Evolutionary conservation across 192 early-diverging fungal species (phyloP), one percentile per base, ranked within the genome.

Genomic region (Coemansia brasiliensis): DNA sequence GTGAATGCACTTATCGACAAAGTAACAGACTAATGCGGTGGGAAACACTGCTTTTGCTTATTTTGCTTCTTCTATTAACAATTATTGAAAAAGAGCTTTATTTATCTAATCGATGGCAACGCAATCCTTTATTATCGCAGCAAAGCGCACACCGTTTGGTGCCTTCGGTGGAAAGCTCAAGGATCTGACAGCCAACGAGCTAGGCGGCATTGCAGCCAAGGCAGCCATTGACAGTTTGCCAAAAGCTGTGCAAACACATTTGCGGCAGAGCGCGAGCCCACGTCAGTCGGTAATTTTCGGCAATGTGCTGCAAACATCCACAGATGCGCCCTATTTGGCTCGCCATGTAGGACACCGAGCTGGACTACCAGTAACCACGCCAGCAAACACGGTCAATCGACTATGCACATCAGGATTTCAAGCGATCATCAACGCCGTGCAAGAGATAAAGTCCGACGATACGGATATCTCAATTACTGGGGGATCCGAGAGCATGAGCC

Each of bases 391-490:
- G 4, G 86, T 98, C 67, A 98, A 98, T 84, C 87, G 95, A 20
- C 90, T 98, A 21, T 98, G 95, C 72, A 94, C 94, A 13, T 94
- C 92, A 4, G 95, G 95, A 15, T 94, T 98, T 85, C 93, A 98
- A 80, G 74, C 90, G 39, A 89, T 98, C 52, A 90, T 98, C 66
- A 92, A 89, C 57, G 93, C 85, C n/a, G 91, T 88, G 15, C 96
- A 96, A 53, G 94, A 98, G 59, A 96, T 98, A 67, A 61, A 85
- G 29, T 50, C 76, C 7, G 92, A 91, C 13, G 94, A 96, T 41
- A 79, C 90, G 18, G 84, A 92, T 27, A 79, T 96, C 57, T 92
- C 94, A 1, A 66, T 96, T 57, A 87, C 93, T 2, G 94, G 94
- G 61, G 94, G 95, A 53, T 65, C 93, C 25, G 95, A 98, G 74